A percentile compares a stretch with the other conserved stretches of the same genome.
phyloP scores from a whole-genome alignment of 2,329 filamentous ascomycete species.

The Thielaviopsis punctulata region DNA sequence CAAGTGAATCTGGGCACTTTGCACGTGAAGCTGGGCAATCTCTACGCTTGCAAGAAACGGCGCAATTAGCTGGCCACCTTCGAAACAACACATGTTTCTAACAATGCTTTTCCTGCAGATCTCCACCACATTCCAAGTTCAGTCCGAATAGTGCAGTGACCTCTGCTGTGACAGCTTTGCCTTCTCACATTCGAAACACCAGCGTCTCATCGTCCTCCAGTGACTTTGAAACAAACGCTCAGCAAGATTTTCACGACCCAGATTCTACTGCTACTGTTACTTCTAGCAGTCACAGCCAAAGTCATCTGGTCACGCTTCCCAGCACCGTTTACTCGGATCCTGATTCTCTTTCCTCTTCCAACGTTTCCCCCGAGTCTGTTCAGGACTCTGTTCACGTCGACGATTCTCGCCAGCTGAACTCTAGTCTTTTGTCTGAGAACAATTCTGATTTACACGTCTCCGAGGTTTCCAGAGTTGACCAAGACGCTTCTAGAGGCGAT shows the following conservation, averaged over 20 bases:
- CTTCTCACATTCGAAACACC: not conserved
- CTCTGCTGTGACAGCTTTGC: not conserved
- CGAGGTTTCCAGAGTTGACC: no score
- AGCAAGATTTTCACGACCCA: not conserved
- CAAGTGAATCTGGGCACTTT: no score
- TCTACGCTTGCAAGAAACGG: no score
- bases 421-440: no score
- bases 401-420: conserved; percentile 10
- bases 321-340: not conserved
- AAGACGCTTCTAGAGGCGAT: no score
- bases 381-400: conserved; percentile 6
- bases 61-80: no score
- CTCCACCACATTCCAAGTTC: not conserved
- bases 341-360: conserved; percentile 1
- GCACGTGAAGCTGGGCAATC: no score
- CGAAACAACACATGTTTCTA: not conserved
- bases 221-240: not conserved
- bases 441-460: no score
- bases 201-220: not conserved
- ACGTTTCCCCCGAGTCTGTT: not conserved
- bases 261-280: not conserved
- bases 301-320: not conserved
- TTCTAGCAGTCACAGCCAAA: no score
- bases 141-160: not conserved
- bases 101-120: not conserved